Evolutionary conservation across 192 early-diverging fungal species (phyloP).

Genomic region (Rhizophlyctis rosea): DNA sequence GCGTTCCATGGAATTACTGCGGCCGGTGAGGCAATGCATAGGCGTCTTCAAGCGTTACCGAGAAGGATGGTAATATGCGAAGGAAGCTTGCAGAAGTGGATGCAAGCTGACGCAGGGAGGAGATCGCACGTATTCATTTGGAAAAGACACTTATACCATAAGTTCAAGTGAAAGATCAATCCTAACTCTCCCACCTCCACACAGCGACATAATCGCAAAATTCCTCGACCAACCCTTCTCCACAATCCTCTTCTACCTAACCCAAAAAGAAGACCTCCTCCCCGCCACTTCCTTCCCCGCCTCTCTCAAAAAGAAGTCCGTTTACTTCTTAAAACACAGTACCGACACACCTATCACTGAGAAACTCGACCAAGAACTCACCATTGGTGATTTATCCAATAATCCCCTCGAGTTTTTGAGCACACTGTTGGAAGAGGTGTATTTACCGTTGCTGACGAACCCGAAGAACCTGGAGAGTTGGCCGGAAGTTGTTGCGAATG

Average conservation of each 20-base stretch:
- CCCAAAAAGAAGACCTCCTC: slow-evolving; percentile 56
- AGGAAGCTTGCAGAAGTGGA: too few species aligned
- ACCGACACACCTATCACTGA: slow-evolving; percentile 44
- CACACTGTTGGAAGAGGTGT: slow-evolving; percentile 59
- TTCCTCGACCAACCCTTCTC: slow-evolving; percentile 56
- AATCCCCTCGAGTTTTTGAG: slow-evolving; percentile 62
- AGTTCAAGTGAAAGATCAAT: not conserved
- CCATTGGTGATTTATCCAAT: slow-evolving; percentile 54
- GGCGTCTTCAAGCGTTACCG: too few species aligned
- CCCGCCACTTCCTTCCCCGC: slow-evolving; percentile 54
- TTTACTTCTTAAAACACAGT: slow-evolving; percentile 59
- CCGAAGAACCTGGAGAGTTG: slow-evolving; percentile 62
- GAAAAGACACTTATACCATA: too few species aligned
- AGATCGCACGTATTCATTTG: too few species aligned
- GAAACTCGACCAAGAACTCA: slow-evolving; percentile 57
- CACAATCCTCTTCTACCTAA: slow-evolving; percentile 61
- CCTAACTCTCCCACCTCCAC: not conserved
- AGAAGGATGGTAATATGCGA: too few species aligned
- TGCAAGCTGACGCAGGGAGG: too few species aligned
- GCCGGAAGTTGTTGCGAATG: slow-evolving; percentile 66
- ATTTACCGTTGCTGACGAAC: slow-evolving; percentile 60
- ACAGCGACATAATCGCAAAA: slow-evolving; percentile 52
- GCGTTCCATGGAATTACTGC: too few species aligned
- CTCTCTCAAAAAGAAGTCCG: slow-evolving; percentile 53
- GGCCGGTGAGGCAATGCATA: too few species aligned